Percentiles rank a stretch among this genome's conserved stretches.
Evolutionary conservation across 805 yeast genomes (phyloP).

Genomic region (Metschnikowia drakensbergensis): DNA sequence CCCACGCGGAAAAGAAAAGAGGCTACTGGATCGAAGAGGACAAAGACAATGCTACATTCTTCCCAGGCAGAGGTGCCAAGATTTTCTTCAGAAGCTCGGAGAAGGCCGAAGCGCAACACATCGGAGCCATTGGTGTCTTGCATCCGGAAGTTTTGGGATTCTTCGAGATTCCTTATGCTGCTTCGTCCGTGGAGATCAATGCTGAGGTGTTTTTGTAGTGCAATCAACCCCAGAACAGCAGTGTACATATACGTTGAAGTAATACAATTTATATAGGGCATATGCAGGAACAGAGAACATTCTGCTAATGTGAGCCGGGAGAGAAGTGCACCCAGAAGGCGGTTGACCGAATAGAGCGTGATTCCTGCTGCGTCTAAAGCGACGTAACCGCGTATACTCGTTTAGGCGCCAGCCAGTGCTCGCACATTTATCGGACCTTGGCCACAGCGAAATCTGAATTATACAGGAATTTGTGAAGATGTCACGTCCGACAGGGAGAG

Average conservation of each 20-base stretch:
- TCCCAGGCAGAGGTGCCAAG: conserved; percentile 97
- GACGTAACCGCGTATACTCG: background rate
- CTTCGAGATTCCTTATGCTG: conserved; percentile 92
- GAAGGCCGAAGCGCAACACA: conserved; percentile 51
- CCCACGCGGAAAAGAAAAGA: conserved; percentile 49
- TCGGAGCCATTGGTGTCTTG: conserved; percentile 89
- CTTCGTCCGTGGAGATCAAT: conserved; percentile 85
- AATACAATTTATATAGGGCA: background rate
- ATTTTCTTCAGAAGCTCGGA: conserved; percentile 66
- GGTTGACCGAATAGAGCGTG: too few relatives aligned
- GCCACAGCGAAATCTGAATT: background rate
- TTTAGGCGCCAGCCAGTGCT: background rate
- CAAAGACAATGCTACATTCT: conserved; percentile 63
- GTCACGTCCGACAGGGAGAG: conserved; percentile 12
- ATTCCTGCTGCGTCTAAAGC: too few relatives aligned
- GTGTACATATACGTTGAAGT: conserved; percentile 1
- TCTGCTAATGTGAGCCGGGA: too few relatives aligned
- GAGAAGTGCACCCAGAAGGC: too few relatives aligned
- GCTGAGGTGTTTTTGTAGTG: conserved; percentile 76
- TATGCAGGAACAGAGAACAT: background rate
- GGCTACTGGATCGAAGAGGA: conserved; percentile 87
- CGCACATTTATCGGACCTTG: background rate
- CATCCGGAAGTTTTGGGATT: conserved; percentile 89
- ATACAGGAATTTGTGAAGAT: conserved; percentile 11
- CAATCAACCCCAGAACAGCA: conserved; percentile 1